phyloP scores from a whole-genome alignment of 257 asterid species.

The Petrea volubilis region DNA sequence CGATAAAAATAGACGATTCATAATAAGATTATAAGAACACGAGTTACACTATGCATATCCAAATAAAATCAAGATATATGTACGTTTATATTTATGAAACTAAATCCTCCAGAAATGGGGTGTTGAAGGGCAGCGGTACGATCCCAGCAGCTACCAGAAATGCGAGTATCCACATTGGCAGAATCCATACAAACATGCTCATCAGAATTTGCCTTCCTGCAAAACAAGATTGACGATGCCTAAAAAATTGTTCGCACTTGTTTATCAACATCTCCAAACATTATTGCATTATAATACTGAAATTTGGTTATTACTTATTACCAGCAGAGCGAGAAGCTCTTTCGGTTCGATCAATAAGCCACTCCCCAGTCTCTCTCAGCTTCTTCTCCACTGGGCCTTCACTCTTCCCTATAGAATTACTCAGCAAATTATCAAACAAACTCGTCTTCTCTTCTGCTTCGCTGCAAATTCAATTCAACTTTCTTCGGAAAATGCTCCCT shows the following conservation, averaged over 20 bases:
- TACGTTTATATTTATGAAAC: no score
- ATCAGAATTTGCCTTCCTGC: conserved; percentile 69
- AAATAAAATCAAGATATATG: no score
- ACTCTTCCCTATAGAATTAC: conserved; percentile 44
- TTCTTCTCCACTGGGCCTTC: conserved; percentile 76
- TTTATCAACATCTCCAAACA: no score
- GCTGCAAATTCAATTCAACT: conserved; percentile 24
- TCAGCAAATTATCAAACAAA: conserved; percentile 46
- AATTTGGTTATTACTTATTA: no score
- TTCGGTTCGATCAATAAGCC: conserved; percentile 56
- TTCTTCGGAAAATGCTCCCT: neutral
- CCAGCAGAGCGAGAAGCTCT: conserved; percentile 52
- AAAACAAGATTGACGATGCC: neutral
- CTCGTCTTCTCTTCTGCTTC: conserved; percentile 36
- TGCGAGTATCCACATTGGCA: conserved; percentile 67
- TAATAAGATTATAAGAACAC: no score
- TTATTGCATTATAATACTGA: no score
- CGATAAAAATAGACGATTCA: no score
- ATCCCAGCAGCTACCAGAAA: conserved; percentile 62
- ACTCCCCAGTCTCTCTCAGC: conserved; percentile 76
- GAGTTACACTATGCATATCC: no score
- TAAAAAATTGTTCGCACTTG: no score
- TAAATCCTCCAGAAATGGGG: conserved; percentile 56
- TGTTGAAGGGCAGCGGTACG: conserved; percentile 49
- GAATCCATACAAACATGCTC: conserved; percentile 48